Evolutionary conservation across 139 green algal species (phyloP).

Genomic region (Desmodesmus armatus): DNA sequence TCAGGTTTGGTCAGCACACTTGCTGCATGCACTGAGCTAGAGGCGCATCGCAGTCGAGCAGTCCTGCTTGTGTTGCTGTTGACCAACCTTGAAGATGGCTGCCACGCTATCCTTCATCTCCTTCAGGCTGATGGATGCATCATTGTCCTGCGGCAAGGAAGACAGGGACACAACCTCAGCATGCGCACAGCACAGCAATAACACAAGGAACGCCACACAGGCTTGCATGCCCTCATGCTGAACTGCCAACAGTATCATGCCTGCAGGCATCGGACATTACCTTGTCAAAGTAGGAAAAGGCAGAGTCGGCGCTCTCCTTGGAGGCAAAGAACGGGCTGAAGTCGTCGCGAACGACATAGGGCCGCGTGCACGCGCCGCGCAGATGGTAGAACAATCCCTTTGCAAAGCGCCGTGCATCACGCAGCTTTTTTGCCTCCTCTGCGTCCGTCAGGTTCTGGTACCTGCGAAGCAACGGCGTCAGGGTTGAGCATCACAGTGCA

Average conservation of each 20-base stretch:
- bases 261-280: not conserved
- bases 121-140: not conserved
- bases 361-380: not conserved
- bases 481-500: too few species aligned
- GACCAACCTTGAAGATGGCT: slow-evolving; percentile 56
- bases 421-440: slow-evolving; percentile 38
- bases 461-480: too few species aligned
- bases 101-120: slow-evolving; percentile 56
- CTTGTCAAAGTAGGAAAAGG: slow-evolving; percentile 55
- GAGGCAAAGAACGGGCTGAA: slow-evolving; percentile 40
- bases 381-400: slow-evolving; percentile 49
- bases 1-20: too few species aligned
- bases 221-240: not conserved
- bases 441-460: slow-evolving; percentile 41
- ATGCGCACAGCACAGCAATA: not conserved
- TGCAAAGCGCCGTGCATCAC: slow-evolving; percentile 45
- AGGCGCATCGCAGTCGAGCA: too few species aligned
- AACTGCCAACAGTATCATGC: too few species aligned
- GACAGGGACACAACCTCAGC: too few species aligned
- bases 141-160: slow-evolving; percentile 10
- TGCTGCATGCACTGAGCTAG: too few species aligned
- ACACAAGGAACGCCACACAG: not conserved
- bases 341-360: slow-evolving; percentile 17
- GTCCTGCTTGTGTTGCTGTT: slow-evolving; percentile 53
- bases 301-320: slow-evolving; percentile 25